These are phyloP conservation scores for Aspergillus udagawae DNA, from an alignment of 2,329 filamentous ascomycete genomes.

Conservation along the genomic window DNA sequence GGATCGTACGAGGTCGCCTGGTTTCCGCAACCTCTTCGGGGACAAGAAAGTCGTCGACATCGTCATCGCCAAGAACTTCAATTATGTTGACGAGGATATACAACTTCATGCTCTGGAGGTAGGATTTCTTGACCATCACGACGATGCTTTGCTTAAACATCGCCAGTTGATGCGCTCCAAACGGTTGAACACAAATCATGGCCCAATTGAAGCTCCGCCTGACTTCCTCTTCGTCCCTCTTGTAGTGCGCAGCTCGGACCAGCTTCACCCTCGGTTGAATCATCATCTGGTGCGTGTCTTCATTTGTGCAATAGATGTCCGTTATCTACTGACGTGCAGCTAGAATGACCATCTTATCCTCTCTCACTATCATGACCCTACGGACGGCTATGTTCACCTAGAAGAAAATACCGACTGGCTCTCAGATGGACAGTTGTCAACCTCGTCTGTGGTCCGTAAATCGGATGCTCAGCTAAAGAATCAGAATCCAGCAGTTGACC, in stretches of 20 bases:
- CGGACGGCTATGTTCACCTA: constrained; percentile 69
- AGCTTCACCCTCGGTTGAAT: constrained; percentile 32
- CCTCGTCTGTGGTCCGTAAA: constrained; percentile 36
- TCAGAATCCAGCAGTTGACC: constrained; percentile 18
- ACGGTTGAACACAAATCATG: constrained; percentile 71
- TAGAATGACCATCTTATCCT: constrained; percentile 81
- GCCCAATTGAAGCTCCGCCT: constrained; percentile 69
- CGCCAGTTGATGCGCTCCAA: constrained; percentile 72
- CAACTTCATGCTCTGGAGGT: constrained; percentile 74
- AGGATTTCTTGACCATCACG: constrained; percentile 2
- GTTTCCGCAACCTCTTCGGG: constrained; percentile 37
- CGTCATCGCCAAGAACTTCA: constrained; percentile 75
- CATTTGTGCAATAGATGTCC: not conserved
- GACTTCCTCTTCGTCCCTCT: constrained; percentile 77
- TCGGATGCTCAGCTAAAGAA: constrained; percentile 16
- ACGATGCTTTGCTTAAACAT: constrained; percentile 10
- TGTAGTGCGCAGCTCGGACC: constrained; percentile 41
- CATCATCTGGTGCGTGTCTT: constrained; percentile 37
- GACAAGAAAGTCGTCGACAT: constrained; percentile 67
- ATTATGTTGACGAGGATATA: constrained; percentile 67
- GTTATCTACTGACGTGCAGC: not conserved
- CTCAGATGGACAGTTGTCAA: constrained; percentile 31
- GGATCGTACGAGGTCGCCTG: constrained; percentile 18
- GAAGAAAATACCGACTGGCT: constrained; percentile 54
- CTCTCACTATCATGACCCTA: constrained; percentile 74